phyloP scores from a whole-genome alignment of 257 asterid species.

The Solanum virginianum region DNA sequence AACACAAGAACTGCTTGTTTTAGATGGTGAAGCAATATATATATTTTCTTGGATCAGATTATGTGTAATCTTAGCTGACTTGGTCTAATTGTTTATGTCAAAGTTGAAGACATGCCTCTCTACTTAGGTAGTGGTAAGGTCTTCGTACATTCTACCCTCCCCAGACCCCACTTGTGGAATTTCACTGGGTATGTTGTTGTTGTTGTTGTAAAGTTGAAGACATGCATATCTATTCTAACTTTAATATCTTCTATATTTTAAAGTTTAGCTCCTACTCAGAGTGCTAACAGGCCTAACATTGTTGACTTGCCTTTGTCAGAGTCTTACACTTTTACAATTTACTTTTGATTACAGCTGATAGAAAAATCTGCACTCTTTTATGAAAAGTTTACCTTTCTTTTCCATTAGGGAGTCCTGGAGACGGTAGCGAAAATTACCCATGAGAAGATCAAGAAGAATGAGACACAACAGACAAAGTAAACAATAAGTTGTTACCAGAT shows the following conservation, averaged over 20 bases:
- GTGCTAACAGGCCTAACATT: background rate
- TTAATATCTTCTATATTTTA: background rate
- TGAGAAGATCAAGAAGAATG: constrained; percentile 76
- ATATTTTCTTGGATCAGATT: background rate
- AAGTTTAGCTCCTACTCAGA: background rate
- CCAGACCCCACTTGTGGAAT: too few relatives aligned
- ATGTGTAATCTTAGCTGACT: background rate
- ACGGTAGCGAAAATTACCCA: constrained; percentile 79
- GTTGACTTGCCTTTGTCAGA: background rate
- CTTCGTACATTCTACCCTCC: too few relatives aligned
- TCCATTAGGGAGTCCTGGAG: constrained; percentile 75
- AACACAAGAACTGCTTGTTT: background rate
- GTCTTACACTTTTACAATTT: background rate
- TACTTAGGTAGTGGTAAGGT: too few relatives aligned
- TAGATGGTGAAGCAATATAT: background rate
- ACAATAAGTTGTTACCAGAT: constrained; percentile 1
- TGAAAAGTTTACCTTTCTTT: background rate
- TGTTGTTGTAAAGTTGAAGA: background rate
- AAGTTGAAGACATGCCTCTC: background rate
- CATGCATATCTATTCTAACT: background rate
- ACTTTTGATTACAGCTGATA: background rate
- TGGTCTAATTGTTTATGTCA: background rate
- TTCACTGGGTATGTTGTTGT: too few relatives aligned
- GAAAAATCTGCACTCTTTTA: background rate
- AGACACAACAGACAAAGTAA: constrained; percentile 69